Evolutionary conservation across 2,329 filamentous ascomycete genomes (phyloP).

Genomic region (Penicillium sp.): DNA sequence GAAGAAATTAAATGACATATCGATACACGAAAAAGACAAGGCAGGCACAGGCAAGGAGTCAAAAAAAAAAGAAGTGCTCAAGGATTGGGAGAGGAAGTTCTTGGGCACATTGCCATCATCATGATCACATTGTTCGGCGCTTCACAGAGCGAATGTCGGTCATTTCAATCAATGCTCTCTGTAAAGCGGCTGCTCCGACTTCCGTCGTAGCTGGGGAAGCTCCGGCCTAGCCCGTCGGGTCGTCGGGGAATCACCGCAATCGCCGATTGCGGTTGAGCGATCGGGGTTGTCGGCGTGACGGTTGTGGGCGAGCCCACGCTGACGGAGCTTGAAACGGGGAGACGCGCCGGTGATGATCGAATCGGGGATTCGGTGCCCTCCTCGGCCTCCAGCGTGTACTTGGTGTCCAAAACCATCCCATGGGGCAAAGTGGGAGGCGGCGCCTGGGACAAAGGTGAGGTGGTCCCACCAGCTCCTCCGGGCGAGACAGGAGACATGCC

Average conservation of each 20-base stretch:
- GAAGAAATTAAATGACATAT: slow-evolving; percentile 5
- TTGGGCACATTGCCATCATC: slow-evolving; percentile 13
- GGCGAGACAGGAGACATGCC: slow-evolving; percentile 23
- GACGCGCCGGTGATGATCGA: slow-evolving; percentile 40
- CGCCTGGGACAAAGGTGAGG: slow-evolving; percentile 21
- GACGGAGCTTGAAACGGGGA: slow-evolving; percentile 36
- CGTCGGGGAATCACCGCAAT: slow-evolving; percentile 22
- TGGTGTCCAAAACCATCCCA: slow-evolving; percentile 28
- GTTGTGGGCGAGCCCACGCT: slow-evolving; percentile 21
- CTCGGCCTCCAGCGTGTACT: slow-evolving; percentile 26
- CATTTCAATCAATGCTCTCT: slow-evolving; percentile 28
- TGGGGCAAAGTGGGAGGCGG: slow-evolving; percentile 25
- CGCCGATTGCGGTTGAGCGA: slow-evolving; percentile 23
- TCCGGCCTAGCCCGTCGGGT: slow-evolving; percentile 39
- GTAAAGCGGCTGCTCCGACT: slow-evolving; percentile 43
- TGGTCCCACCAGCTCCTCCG: slow-evolving; percentile 13
- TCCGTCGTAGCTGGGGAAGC: slow-evolving; percentile 38
- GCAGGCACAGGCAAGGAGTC: background rate
- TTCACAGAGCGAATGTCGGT: slow-evolving; percentile 6
- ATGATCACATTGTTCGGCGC: slow-evolving; percentile 17
- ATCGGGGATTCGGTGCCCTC: slow-evolving; percentile 29
- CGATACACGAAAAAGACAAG: background rate
- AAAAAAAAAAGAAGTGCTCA: background rate
- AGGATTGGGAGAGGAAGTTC: background rate
- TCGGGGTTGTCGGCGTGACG: slow-evolving; percentile 21